Conservation (phyloP, 202 grass and related monocot genomes). For the Dendrocalamus latiflorus region DNA sequence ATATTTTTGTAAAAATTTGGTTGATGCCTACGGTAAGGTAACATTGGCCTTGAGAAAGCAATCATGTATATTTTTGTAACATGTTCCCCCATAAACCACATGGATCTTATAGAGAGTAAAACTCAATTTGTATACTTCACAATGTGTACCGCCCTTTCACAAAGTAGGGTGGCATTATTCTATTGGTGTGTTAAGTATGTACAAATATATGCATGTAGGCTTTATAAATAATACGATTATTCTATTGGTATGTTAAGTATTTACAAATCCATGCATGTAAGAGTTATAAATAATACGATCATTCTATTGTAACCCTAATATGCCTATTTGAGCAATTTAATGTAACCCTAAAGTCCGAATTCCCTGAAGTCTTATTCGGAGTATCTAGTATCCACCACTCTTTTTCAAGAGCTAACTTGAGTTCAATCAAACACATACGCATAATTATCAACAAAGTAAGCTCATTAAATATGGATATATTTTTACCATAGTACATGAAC, state of each 20-base stretch:
- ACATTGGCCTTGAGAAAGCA: neutral
- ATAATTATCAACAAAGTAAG: constrained; percentile 33
- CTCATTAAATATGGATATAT: constrained; percentile 40
- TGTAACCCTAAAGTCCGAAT: too few relatives aligned
- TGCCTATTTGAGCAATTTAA: too few relatives aligned
- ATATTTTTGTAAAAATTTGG: neutral
- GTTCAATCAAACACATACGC: constrained; percentile 13
- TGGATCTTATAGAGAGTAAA: constrained; percentile 1
- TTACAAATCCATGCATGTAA: too few relatives aligned
- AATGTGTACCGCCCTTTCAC: constrained; percentile 72
- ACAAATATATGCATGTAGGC: constrained; percentile 14
- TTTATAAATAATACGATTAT: neutral
- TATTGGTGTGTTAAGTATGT: constrained; percentile 2
- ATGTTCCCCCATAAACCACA: neutral
- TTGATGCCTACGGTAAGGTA: neutral
- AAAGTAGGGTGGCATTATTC: constrained; percentile 51
- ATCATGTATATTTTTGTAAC: neutral
- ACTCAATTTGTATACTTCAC: neutral
- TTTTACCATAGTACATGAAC: constrained; percentile 54
- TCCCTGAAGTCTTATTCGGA: neutral
- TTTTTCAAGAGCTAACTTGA: constrained; percentile 32
- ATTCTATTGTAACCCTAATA: too few relatives aligned
- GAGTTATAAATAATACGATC: too few relatives aligned
- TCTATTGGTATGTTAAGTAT: neutral
- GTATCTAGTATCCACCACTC: neutral